These are phyloP conservation scores for Fusarium acutatum DNA, from an alignment of 2,329 filamentous ascomycete species.

Conservation along the genomic window DNA sequence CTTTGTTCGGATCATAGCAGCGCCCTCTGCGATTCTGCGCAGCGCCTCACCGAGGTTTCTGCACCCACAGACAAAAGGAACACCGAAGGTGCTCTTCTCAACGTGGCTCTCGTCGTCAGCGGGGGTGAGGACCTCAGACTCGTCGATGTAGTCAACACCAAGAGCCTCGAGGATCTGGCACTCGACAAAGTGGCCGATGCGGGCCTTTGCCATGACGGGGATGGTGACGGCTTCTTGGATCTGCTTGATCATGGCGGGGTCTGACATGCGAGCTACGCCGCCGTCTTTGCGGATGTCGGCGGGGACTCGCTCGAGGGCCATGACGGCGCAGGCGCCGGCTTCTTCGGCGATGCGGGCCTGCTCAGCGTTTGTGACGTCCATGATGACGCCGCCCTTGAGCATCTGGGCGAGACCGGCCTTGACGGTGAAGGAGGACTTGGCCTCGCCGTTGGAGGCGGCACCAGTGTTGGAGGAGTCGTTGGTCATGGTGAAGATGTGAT, in stretches of 20 bases:
- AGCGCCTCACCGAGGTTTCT: constrained; percentile 93
- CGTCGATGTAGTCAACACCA: constrained; percentile 97
- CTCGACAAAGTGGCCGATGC: constrained; percentile 98
- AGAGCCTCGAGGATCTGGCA: constrained; percentile 97
- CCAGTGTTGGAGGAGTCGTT: constrained; percentile 44
- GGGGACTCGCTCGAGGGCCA: constrained; percentile 97
- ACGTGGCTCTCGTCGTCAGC: constrained; percentile 93
- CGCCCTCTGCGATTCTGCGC: constrained; percentile 88
- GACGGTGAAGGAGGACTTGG: constrained; percentile 75
- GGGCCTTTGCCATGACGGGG: constrained; percentile 98
- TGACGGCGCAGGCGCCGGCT: constrained; percentile 93
- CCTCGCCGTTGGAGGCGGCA: constrained; percentile 44
- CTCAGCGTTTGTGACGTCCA: constrained; percentile 95
- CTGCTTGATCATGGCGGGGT: constrained; percentile 92
- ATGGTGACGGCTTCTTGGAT: constrained; percentile 96
- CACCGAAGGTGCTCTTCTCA: constrained; percentile 82
- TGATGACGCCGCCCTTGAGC: constrained; percentile 99
- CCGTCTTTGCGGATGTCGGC: constrained; percentile 94
- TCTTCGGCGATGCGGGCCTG: constrained; percentile 98
- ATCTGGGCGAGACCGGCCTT: constrained; percentile 97
- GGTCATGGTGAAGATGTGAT: constrained; percentile 39
- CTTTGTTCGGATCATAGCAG: constrained; percentile 99
- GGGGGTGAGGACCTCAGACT: constrained; percentile 96
- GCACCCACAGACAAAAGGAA: constrained; percentile 96
- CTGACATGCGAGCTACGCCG: constrained; percentile 96